These are phyloP conservation scores for Boletellus deceptivus DNA, from an alignment of 1,284 basidiomycete species.

Conservation along the genomic window DNA sequence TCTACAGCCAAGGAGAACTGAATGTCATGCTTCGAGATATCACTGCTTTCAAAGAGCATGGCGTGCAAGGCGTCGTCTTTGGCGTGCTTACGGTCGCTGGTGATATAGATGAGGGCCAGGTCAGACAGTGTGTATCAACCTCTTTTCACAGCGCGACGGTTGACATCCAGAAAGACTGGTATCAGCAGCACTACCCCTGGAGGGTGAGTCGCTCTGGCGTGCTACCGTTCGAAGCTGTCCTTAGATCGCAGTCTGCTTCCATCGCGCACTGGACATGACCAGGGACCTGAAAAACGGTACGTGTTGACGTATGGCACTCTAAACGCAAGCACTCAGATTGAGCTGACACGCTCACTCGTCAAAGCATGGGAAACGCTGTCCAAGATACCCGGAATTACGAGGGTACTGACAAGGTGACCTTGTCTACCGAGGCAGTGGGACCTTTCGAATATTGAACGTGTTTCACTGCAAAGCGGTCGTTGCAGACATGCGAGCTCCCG, in stretches of 20 bases:
- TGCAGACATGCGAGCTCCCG: slow-evolving; percentile 35
- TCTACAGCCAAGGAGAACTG: slow-evolving; percentile 64
- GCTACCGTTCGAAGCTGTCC: not conserved
- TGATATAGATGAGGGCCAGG: slow-evolving; percentile 53
- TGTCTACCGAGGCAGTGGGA: not conserved
- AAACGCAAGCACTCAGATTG: not conserved
- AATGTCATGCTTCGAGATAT: slow-evolving; percentile 76
- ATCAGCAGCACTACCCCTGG: slow-evolving; percentile 55
- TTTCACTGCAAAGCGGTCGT: slow-evolving; percentile 46
- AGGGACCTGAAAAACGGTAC: slow-evolving; percentile 52
- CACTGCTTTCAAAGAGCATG: slow-evolving; percentile 51
- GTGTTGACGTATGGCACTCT: slow-evolving; percentile 3
- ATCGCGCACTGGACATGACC: slow-evolving; percentile 80
- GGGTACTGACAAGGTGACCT: slow-evolving; percentile 71
- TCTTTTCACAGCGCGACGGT: not conserved
- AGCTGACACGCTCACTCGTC: not conserved
- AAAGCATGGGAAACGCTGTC: slow-evolving; percentile 56
- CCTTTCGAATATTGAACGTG: slow-evolving; percentile 1
- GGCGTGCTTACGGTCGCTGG: slow-evolving; percentile 63
- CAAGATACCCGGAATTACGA: slow-evolving; percentile 60
- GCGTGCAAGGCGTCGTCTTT: slow-evolving; percentile 67
- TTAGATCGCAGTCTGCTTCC: slow-evolving; percentile 65
- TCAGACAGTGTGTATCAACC: slow-evolving; percentile 43
- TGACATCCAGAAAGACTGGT: slow-evolving; percentile 45
- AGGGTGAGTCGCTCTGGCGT: slow-evolving; percentile 45